A percentile compares a stretch with the other conserved stretches of the same genome.
Evolutionary conservation across 2,329 filamentous ascomycete genomes (phyloP).

Genomic region (Fusarium anguioides): DNA sequence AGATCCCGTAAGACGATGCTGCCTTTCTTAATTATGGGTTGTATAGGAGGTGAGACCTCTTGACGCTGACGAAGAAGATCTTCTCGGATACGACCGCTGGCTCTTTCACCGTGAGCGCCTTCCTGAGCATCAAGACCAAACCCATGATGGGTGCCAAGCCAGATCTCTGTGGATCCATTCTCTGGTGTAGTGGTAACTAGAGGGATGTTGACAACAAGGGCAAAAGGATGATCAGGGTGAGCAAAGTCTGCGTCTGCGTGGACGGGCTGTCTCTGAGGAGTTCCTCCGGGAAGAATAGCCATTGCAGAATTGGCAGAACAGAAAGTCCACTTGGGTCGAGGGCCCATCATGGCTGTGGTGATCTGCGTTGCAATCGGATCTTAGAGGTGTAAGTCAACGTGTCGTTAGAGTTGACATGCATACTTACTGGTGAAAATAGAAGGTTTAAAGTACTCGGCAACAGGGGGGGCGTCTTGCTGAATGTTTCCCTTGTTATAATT

Average conservation of each 20-base stretch:
- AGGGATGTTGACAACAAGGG: conserved; percentile 65
- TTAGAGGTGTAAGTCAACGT: conserved; percentile 38
- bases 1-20: conserved; percentile 69
- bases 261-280: conserved; percentile 62
- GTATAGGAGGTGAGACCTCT: conserved; percentile 56
- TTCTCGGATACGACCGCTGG: conserved; percentile 61
- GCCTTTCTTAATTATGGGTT: conserved; percentile 64
- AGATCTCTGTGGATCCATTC: conserved; percentile 69
- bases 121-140: conserved; percentile 56
- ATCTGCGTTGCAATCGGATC: conserved; percentile 67
- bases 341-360: conserved; percentile 65
- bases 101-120: conserved; percentile 62
- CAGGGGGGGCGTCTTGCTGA: conserved; percentile 69
- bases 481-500: conserved; percentile 73
- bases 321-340: conserved; percentile 66
- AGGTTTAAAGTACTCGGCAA: conserved; percentile 59
- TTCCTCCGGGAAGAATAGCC: conserved; percentile 56
- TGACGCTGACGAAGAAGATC: conserved; percentile 54
- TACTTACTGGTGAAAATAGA: conserved; percentile 65
- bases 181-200: conserved; percentile 61
- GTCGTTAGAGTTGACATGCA: not conserved
- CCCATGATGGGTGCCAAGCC: conserved; percentile 64
- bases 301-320: conserved; percentile 68
- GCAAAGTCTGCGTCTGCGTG: conserved; percentile 70
- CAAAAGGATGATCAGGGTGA: conserved; percentile 66